Conservation (phyloP, 2,329 filamentous ascomycete genomes). For the Monascus ruber region DNA sequence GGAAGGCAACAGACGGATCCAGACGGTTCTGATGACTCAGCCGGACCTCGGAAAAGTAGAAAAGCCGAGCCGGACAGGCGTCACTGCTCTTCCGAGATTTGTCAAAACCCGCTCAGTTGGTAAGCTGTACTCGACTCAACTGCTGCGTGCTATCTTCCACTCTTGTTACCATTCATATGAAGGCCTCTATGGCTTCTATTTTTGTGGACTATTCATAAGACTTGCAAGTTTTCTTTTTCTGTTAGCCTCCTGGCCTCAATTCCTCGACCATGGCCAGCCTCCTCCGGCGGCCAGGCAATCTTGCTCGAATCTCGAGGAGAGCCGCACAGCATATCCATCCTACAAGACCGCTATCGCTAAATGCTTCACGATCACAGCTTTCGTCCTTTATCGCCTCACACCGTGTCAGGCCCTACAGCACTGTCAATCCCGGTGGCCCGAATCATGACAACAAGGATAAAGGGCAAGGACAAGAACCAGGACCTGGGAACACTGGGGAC, state of each 20-base stretch:
- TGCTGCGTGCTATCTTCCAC: conserved; percentile 3
- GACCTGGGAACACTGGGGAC: conserved; percentile 34
- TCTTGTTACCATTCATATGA: conserved; percentile 5
- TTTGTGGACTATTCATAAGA: conserved; percentile 10
- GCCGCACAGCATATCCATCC: conserved; percentile 43
- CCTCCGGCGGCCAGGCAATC: conserved; percentile 54
- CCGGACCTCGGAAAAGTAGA: conserved; percentile 18
- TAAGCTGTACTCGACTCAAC: conserved; percentile 1
- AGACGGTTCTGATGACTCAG: conserved; percentile 20
- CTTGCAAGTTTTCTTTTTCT: conserved; percentile 11
- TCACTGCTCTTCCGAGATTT: conserved; percentile 3
- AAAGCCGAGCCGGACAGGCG: conserved; percentile 13
- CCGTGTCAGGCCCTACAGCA: conserved; percentile 31
- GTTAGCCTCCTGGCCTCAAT: conserved; percentile 16
- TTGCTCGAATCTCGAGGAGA: conserved; percentile 51
- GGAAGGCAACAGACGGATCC: no score
- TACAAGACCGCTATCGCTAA: conserved; percentile 34
- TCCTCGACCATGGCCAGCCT: conserved; percentile 52
- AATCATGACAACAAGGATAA: conserved; percentile 25
- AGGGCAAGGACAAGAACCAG: conserved; percentile 10
- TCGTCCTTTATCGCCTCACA: conserved; percentile 24
- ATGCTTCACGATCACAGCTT: conserved; percentile 27
- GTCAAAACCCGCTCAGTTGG: not conserved
- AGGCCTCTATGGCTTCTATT: conserved; percentile 18
- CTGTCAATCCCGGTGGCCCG: conserved; percentile 33